A percentile compares a stretch with the other conserved stretches of the same genome.
Conservation (phyloP, 352 stramenopile genomes). For the Globisporangium iwayamae region DNA sequence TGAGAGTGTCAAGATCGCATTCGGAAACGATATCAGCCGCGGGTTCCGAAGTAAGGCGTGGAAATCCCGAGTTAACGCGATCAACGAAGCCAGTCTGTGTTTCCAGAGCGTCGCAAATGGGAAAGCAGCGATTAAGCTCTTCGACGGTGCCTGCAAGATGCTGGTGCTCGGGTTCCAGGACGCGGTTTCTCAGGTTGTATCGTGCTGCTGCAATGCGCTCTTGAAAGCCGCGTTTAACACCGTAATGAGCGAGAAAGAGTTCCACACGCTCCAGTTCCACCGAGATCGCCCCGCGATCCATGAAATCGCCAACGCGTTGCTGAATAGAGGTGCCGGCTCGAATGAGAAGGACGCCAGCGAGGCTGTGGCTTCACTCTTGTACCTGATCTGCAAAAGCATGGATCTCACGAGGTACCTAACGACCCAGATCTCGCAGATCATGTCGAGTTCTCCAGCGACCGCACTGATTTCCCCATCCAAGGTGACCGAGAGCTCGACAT, state of each 20-base stretch:
- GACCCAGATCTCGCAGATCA: conserved; percentile 44
- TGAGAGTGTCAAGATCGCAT: conserved; percentile 35
- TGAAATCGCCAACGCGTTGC: conserved; percentile 40
- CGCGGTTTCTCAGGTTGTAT: conserved; percentile 64
- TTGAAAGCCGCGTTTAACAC: conserved; percentile 60
- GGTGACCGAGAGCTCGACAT: neutral
- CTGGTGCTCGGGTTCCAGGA: conserved; percentile 53
- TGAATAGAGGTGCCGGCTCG: conserved; percentile 49
- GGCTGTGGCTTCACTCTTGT: conserved; percentile 66
- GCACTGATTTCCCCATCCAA: conserved; percentile 23
- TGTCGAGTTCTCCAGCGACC: conserved; percentile 22
- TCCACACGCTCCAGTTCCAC: conserved; percentile 62
- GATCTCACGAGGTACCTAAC: conserved; percentile 66
- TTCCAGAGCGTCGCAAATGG: conserved; percentile 42
- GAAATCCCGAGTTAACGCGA: conserved; percentile 51
- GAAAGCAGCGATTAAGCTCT: conserved; percentile 48
- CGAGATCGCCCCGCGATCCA: conserved; percentile 39
- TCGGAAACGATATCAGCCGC: conserved; percentile 48
- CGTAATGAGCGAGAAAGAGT: conserved; percentile 52
- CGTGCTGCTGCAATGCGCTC: conserved; percentile 49
- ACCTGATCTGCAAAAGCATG: conserved; percentile 78
- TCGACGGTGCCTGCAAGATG: conserved; percentile 63
- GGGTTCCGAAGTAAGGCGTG: conserved; percentile 53
- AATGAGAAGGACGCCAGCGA: conserved; percentile 83
- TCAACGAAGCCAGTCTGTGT: conserved; percentile 44